Percentiles rank a stretch among this genome's conserved stretches.
Evolutionary conservation across 805 yeast species (phyloP).

Genomic region (Candida pini): DNA sequence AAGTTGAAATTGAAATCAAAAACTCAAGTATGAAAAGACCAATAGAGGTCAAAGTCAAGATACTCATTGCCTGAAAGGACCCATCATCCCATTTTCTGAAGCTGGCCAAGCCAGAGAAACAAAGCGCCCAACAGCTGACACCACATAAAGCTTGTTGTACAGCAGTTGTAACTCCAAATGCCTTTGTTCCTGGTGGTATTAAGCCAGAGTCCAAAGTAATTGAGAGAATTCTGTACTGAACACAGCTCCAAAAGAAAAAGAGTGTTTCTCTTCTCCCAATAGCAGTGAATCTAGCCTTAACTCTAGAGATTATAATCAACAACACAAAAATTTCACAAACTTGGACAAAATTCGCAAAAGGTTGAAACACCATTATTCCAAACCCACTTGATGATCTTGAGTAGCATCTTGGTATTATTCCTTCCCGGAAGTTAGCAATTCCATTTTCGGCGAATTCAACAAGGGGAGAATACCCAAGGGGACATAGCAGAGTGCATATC

Average conservation of each 20-base stretch:
- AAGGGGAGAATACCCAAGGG: no score
- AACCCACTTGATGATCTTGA: slow-evolving; percentile 84
- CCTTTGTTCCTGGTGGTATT: slow-evolving; percentile 71
- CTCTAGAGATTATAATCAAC: slow-evolving; percentile 67
- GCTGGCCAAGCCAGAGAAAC: slow-evolving; percentile 72
- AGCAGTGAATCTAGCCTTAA: slow-evolving; percentile 85
- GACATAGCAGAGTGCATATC: slow-evolving; percentile 67
- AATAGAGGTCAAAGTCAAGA: slow-evolving; percentile 46
- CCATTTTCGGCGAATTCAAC: no score
- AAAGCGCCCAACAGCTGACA: slow-evolving; percentile 62
- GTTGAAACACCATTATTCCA: slow-evolving; percentile 83
- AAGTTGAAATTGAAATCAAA: slow-evolving; percentile 64
- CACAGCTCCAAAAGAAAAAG: slow-evolving; percentile 56
- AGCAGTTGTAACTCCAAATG: slow-evolving; percentile 80
- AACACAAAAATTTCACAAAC: slow-evolving; percentile 64
- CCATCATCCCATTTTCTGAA: slow-evolving; percentile 97
- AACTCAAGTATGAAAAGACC: slow-evolving; percentile 62
- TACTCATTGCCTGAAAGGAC: slow-evolving; percentile 55
- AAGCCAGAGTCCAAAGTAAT: slow-evolving; percentile 90
- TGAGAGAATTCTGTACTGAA: slow-evolving; percentile 55
- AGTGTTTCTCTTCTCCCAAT: slow-evolving; percentile 88
- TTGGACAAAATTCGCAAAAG: slow-evolving; percentile 83
- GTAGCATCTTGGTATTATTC: slow-evolving; percentile 74
- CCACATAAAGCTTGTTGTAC: slow-evolving; percentile 72
- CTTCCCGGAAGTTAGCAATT: no score